These are phyloP conservation scores for Gentiana straminea DNA, from an alignment of 257 asterid species.

Conservation along the genomic window DNA sequence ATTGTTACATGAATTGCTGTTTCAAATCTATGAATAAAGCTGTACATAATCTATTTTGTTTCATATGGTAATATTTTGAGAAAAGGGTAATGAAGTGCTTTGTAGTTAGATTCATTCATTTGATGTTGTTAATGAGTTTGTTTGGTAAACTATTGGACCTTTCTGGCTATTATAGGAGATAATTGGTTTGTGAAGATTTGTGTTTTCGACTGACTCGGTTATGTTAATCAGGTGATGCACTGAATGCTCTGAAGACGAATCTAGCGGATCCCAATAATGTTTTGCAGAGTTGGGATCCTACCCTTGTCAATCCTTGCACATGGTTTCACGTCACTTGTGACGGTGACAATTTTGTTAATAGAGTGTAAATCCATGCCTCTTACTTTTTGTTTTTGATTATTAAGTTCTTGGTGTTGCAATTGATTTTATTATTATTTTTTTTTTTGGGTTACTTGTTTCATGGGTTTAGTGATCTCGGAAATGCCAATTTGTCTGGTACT, in stretches of 20 bases:
- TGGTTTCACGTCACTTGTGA: conserved; percentile 95
- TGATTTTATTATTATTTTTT: not conserved
- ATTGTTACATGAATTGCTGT: no score
- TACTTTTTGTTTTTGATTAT: not conserved
- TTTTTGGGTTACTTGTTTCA: conserved; percentile 8
- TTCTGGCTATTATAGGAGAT: not conserved
- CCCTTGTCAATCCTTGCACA: conserved; percentile 92
- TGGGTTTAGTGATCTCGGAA: conserved; percentile 72
- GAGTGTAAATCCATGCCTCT: conserved; percentile 52
- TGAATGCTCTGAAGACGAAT: conserved; percentile 59
- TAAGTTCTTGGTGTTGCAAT: conserved; percentile 4
- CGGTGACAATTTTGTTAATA: conserved; percentile 61
- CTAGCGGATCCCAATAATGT: conserved; percentile 80
- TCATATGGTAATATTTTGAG: no score
- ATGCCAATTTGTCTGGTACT: conserved; percentile 83
- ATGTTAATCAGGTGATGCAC: conserved; percentile 74
- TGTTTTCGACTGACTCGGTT: not conserved
- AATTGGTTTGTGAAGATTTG: not conserved
- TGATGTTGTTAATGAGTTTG: no score
- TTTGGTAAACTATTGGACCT: not conserved
- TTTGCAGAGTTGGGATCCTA: conserved; percentile 91
- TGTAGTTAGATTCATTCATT: no score
- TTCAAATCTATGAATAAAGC: not conserved
- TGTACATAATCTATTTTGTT: no score
- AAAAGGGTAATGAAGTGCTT: no score